phyloP scores from a whole-genome alignment of 139 green algal genomes.

The Chlorella sorokiniana region DNA sequence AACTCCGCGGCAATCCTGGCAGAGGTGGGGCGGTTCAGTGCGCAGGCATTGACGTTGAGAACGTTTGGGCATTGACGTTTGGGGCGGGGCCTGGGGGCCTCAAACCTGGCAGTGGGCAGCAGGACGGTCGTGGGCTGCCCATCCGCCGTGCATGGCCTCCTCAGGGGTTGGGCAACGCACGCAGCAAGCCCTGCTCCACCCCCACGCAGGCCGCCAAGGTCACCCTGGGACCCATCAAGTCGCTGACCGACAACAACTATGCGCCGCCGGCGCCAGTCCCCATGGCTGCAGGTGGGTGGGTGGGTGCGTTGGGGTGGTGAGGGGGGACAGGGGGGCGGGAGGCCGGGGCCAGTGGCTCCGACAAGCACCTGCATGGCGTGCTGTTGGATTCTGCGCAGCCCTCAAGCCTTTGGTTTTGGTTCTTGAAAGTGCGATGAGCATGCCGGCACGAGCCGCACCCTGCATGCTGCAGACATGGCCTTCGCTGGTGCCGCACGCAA shows the following conservation, averaged over 20 bases:
- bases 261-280: background rate
- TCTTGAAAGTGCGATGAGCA: background rate
- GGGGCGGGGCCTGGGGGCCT: too few relatives aligned
- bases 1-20: background rate
- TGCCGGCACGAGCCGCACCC: background rate
- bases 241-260: slow-evolving; percentile 2
- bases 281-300: background rate
- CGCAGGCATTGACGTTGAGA: background rate
- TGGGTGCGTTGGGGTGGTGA: background rate
- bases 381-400: too few relatives aligned
- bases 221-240: slow-evolving; percentile 19
- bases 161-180: too few relatives aligned
- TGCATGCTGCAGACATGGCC: background rate
- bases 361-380: too few relatives aligned
- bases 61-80: too few relatives aligned
- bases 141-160: too few relatives aligned
- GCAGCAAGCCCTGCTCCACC: too few relatives aligned
- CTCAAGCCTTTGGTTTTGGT: background rate
- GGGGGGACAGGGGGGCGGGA: too few relatives aligned
- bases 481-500: background rate
- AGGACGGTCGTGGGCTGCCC: too few relatives aligned
- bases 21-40: background rate
- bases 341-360: background rate
- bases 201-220: slow-evolving; percentile 11
- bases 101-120: too few relatives aligned